A percentile compares a stretch with the other conserved stretches of the same genome.
phyloP scores from a whole-genome alignment of 2,329 filamentous ascomycete species.

The Calonectria crousiana region DNA sequence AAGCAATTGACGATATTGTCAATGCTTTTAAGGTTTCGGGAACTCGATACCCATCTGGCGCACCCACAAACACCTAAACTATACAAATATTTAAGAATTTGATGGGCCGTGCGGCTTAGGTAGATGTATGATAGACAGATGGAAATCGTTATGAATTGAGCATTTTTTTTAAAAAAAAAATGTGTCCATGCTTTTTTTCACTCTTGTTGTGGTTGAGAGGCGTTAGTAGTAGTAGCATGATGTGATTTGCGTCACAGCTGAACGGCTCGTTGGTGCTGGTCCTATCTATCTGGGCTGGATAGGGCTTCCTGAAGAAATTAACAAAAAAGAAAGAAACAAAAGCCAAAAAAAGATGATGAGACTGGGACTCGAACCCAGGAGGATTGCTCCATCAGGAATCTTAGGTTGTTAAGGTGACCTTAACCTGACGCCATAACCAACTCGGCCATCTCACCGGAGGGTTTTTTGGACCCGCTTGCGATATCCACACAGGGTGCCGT shows the following conservation, averaged over 20 bases:
- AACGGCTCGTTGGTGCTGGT: background rate
- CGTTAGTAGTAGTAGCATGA: too few relatives aligned
- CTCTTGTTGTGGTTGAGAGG: too few relatives aligned
- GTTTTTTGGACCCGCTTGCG: background rate
- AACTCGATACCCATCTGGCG: conserved; percentile 58
- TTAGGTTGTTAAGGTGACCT: background rate
- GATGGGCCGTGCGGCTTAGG: background rate
- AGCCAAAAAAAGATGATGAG: background rate
- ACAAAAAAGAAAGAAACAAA: background rate
- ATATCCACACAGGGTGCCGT: background rate
- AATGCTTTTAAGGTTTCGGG: conserved; percentile 62
- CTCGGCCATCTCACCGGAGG: background rate
- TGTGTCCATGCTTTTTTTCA: too few relatives aligned
- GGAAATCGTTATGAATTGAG: background rate
- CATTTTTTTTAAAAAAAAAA: background rate
- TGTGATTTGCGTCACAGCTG: background rate
- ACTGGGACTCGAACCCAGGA: background rate
- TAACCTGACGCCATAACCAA: background rate
- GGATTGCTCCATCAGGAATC: background rate
- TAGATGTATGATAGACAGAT: background rate
- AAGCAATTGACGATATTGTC: conserved; percentile 61
- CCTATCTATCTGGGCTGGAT: background rate
- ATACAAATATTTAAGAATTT: background rate
- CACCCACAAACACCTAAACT: conserved; percentile 52
- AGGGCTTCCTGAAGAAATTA: too few relatives aligned